Percentiles rank a stretch among this genome's conserved stretches.
Evolutionary conservation across 495 filamentous ascomycete species (phyloP).

Genomic region (Podospora conica): DNA sequence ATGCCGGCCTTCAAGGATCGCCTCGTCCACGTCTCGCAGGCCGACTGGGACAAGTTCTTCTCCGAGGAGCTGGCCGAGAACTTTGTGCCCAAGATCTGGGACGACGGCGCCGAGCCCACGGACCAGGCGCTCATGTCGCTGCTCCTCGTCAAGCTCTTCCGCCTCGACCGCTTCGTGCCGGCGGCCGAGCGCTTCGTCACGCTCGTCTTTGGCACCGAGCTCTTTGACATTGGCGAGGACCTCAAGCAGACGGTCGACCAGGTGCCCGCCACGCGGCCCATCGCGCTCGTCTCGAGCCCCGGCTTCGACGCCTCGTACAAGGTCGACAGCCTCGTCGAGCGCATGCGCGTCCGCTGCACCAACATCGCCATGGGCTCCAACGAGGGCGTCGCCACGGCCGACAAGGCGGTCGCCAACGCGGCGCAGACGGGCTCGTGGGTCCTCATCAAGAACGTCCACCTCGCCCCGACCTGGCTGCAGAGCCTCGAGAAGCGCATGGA

Average conservation of each 20-base stretch:
- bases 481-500: slow-evolving; percentile 95
- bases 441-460: slow-evolving; percentile 96
- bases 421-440: slow-evolving; percentile 94
- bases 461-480: slow-evolving; percentile 92
- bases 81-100: slow-evolving; percentile 73
- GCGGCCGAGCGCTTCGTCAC: slow-evolving; percentile 82
- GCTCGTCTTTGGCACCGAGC: slow-evolving; percentile 77
- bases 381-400: slow-evolving; percentile 83
- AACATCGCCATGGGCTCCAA: slow-evolving; percentile 99
- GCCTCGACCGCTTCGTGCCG: slow-evolving; percentile 90
- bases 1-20: slow-evolving; percentile 69
- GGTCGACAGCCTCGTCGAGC: slow-evolving; percentile 89
- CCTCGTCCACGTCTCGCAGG: slow-evolving; percentile 52
- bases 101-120: slow-evolving; percentile 52
- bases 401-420: slow-evolving; percentile 91
- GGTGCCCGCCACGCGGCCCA: slow-evolving; percentile 76
- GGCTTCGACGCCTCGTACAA: slow-evolving; percentile 99
- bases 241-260: slow-evolving; percentile 78
- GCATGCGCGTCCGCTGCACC: slow-evolving; percentile 71
- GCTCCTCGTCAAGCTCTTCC: slow-evolving; percentile 86
- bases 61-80: slow-evolving; percentile 83
- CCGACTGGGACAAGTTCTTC: slow-evolving; percentile 75
- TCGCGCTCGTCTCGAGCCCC: slow-evolving; percentile 86
- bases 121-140: slow-evolving; percentile 80
- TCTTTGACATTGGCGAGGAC: slow-evolving; percentile 78